Conservation (phyloP, 2,329 filamentous ascomycete species). For the Iodosphaeria phyllophila region DNA sequence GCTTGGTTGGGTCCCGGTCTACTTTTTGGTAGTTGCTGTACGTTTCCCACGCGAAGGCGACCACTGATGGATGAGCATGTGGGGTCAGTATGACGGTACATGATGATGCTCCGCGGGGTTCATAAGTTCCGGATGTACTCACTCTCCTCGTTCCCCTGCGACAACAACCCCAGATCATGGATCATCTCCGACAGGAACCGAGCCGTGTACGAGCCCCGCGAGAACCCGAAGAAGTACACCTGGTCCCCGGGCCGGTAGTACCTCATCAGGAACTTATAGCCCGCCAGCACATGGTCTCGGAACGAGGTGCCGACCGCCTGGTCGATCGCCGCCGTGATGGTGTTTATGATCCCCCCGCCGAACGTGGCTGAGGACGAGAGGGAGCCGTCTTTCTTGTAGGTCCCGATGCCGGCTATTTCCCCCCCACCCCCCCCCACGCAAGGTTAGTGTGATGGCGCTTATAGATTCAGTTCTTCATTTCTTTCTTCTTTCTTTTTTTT, state of each 20-base stretch:
- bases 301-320: constrained; percentile 26
- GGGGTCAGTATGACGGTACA: neutral
- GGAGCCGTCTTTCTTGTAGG: constrained; percentile 24
- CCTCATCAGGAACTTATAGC: constrained; percentile 34
- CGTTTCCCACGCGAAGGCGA: constrained; percentile 20
- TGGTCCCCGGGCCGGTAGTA: constrained; percentile 28
- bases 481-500: too few species aligned
- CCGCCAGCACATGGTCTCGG: constrained; percentile 29
- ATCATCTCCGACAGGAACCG: constrained; percentile 33
- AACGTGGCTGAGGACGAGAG: constrained; percentile 15
- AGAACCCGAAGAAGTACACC: constrained; percentile 36
- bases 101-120: neutral
- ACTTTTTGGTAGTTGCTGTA: constrained; percentile 10
- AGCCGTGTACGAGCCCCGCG: constrained; percentile 32
- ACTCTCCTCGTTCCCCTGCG: constrained; percentile 29
- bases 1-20: constrained; percentile 2
- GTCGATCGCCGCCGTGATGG: constrained; percentile 20
- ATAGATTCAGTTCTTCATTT: too few species aligned
- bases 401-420: constrained; percentile 28
- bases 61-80: constrained; percentile 13
- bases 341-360: constrained; percentile 15
- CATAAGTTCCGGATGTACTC: too few species aligned
- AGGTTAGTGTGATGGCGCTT: neutral
- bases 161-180: constrained; percentile 26
- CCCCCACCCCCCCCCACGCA: too few species aligned